phyloP scores from a whole-genome alignment of 1,284 basidiomycete species.

The Cryptococcus hybrid region DNA sequence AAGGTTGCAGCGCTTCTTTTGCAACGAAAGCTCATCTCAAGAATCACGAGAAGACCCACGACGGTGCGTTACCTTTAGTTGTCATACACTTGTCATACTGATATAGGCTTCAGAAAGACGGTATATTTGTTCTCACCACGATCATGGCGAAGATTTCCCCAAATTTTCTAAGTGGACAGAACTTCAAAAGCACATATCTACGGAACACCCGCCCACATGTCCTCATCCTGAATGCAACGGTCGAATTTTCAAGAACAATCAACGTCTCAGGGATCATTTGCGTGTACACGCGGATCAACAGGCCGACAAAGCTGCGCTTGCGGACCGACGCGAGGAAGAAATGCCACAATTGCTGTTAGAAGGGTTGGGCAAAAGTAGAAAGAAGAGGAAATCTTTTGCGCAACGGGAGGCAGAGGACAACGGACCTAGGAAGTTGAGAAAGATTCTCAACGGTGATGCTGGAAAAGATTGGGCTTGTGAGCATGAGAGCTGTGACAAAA shows the following conservation, averaged over 20 bases:
- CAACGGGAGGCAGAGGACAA: conserved; percentile 4
- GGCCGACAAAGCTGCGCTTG: conserved; percentile 18
- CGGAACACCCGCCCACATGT: conserved; percentile 76
- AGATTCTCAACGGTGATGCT: conserved; percentile 61
- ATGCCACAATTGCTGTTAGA: conserved; percentile 32
- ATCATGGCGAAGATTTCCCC: conserved; percentile 55
- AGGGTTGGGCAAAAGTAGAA: conserved; percentile 27
- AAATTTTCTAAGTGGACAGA: conserved; percentile 80
- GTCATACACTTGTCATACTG: no score
- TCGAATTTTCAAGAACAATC: conserved; percentile 67
- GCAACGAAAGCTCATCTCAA: conserved; percentile 72
- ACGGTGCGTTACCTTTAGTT: conserved; percentile 59
- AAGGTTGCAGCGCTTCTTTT: conserved; percentile 74
- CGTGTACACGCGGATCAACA: conserved; percentile 67
- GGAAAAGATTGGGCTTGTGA: conserved; percentile 77
- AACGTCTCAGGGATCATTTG: conserved; percentile 73
- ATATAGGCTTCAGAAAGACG: conserved; percentile 72
- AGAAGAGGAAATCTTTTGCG: conserved; percentile 5
- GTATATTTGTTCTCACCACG: conserved; percentile 71
- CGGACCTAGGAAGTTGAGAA: conserved; percentile 56
- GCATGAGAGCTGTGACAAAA: conserved; percentile 68
- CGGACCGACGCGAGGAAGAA: conserved; percentile 3
- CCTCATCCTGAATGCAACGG: conserved; percentile 65
- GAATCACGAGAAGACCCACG: conserved; percentile 74
- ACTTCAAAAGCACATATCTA: conserved; percentile 74